Base-by-base conservation (phyloP, 2,329 filamentous ascomycete genomes). In the Microcyclospora pomicola region DNA sequence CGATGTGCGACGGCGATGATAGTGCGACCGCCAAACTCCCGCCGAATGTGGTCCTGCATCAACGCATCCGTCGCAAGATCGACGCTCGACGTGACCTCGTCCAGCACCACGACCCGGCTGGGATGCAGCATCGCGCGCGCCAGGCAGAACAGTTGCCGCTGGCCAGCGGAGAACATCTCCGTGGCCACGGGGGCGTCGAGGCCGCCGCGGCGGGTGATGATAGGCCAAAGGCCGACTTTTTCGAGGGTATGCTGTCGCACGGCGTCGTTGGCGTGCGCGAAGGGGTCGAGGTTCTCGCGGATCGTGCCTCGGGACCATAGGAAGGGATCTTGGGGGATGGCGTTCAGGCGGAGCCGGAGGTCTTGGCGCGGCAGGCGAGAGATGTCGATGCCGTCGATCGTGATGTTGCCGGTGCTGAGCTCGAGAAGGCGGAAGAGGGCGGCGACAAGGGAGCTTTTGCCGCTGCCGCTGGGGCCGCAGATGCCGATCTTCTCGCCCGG, bases 81-180 rank as follows among this genome's bases (percentile, higher is more conserved):
- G 9, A 31, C 30, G 30, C 30, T 31, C 5, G 30, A 31, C 5
- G 5, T 31, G 12, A 31, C 30, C 14, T 31, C 30, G 14, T 31
- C 30, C 30, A 31, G 30, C 30, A 31, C 30, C 12, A 31, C 30
- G 30, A 31, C 14, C 4, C 14, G 12, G 30, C 30, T 31, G 4
- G 30, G 30, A 9, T 31, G 30, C 9, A 31, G 30, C 12, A 31
- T 31, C 30, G 73, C 76, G 0, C 75, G 58, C 0, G 71, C 75
- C 1, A 82, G 64, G 44, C 69, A 75, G 46, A 82, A 77, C 0
- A 81, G 62, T 48, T 81, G 77, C 33, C 67, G 68, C 52, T 81
- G 40, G 24, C 40, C 36, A 10, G 27, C 15, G 13, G 31, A 34
- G 12, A 39, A 27, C 30, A 31, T 31, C 30, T 31, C 30, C 12